Base-by-base conservation (phyloP, 169 alveolate species). In the Plasmodium vinckei region DNA sequence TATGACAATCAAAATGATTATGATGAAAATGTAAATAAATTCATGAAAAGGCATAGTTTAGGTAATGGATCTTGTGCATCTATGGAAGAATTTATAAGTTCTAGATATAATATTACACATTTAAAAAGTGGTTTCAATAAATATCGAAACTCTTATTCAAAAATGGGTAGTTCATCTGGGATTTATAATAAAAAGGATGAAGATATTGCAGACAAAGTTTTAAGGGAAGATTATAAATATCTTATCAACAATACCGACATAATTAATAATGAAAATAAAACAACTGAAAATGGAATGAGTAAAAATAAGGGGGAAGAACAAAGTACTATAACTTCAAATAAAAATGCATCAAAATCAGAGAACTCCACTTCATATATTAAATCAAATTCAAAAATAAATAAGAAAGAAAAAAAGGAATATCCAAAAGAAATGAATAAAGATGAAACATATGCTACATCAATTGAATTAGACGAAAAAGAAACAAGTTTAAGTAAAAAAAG, bases 201-300 rank as follows among this genome's bases (percentile, higher is more conserved):
- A 5, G 88, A 77, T 49, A 71, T 47, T 13, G 27, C 77, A 0
- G 59, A 77, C 12, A 19, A 63, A 19, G 42, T 63, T 12, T 15
- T 59, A 39, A 59, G 65, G 49, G 69, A 77, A 17, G 75, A 63
- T 27, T 77, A 77, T 44, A 33, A 33, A 33, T 33, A 33, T 33
- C 6, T 33, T 33, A 33, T 33, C 5, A 33, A 33, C 5, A 27
- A 27, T 1, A 27, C 5, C 5, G 64, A 61, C 13, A 63, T 49
- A 23, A 64, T 61, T 23, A n/a, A 46, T 17, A 82, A 68, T 42
- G 90, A 82, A 56, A 68, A 82, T 23, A 68, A 42, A 54, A 82
- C 61, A 44, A 79, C 67, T 39, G 90, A 82, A 42, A 82, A 82
- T 23, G 57, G 42, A 54, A 82, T 56, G 42, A 79, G 57, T 39